Evolutionary conservation across 768 basidiomycete species (phyloP).

Genomic region (Clitopilus hobsonii): DNA sequence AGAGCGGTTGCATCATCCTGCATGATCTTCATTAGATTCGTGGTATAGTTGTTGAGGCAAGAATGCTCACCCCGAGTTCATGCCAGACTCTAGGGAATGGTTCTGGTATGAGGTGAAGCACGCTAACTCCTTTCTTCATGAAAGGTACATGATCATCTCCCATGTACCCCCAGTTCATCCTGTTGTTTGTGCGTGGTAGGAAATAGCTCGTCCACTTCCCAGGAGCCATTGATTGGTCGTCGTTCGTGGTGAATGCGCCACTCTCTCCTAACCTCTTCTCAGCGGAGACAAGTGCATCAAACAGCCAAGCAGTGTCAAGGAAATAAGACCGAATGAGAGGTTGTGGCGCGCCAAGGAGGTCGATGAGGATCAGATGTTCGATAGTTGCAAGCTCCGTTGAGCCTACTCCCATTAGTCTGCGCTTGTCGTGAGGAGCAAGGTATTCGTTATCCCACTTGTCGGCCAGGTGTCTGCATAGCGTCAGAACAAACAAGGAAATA

Average conservation of each 20-base stretch:
- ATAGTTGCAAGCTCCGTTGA: constrained; percentile 71
- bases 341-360: constrained; percentile 77
- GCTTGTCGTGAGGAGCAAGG: constrained; percentile 51
- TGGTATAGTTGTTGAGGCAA: background rate
- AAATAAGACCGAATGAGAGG: constrained; percentile 81
- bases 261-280: constrained; percentile 67
- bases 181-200: constrained; percentile 35
- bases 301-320: constrained; percentile 89
- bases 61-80: constrained; percentile 46
- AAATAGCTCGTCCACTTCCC: constrained; percentile 67
- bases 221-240: constrained; percentile 38
- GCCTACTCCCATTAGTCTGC: constrained; percentile 49
- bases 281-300: constrained; percentile 67
- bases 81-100: constrained; percentile 95
- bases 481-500: background rate
- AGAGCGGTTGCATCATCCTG: constrained; percentile 90
- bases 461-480: constrained; percentile 70
- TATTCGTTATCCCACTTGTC: constrained; percentile 76
- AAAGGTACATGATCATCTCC: constrained; percentile 97
- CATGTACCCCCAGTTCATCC: constrained; percentile 51
- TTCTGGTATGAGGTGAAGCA: constrained; percentile 85
- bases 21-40: background rate
- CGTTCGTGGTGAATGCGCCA: constrained; percentile 52
- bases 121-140: constrained; percentile 71
- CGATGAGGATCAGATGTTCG: constrained; percentile 89